Evolutionary conservation across 306 rosid species (phyloP).

Genomic region (Citrullus colocynthis): DNA sequence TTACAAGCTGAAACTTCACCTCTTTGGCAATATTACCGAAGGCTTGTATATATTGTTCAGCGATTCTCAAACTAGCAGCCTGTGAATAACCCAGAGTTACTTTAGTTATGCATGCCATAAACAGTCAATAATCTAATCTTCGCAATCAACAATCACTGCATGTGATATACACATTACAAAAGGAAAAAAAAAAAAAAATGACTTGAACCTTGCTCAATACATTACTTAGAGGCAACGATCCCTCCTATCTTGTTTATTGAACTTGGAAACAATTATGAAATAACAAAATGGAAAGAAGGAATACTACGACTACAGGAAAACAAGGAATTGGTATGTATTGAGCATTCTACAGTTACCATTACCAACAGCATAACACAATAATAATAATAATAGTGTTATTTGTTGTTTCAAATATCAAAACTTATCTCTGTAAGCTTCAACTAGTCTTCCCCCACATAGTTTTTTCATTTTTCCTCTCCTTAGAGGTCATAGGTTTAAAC

Average conservation of each 20-base stretch:
- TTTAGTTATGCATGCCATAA: background rate
- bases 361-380: no score
- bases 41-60: slow-evolving; percentile 85
- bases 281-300: background rate
- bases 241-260: background rate
- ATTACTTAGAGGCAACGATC: background rate
- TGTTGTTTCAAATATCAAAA: no score
- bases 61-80: slow-evolving; percentile 90
- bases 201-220: background rate
- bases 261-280: background rate
- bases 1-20: slow-evolving; percentile 28
- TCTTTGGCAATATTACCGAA: slow-evolving; percentile 82
- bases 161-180: background rate
- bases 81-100: slow-evolving; percentile 22
- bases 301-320: background rate
- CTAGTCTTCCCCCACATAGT: no score
- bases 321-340: background rate
- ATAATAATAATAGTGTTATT: no score
- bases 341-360: background rate
- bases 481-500: background rate
- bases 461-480: background rate
- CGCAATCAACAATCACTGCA: background rate
- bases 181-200: no score
- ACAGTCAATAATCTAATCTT: background rate
- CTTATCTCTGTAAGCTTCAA: no score